Evolutionary conservation across 164 flowering plant species (phyloP), one percentile per base, ranked within the genome.

Genomic region (Santalum album): DNA sequence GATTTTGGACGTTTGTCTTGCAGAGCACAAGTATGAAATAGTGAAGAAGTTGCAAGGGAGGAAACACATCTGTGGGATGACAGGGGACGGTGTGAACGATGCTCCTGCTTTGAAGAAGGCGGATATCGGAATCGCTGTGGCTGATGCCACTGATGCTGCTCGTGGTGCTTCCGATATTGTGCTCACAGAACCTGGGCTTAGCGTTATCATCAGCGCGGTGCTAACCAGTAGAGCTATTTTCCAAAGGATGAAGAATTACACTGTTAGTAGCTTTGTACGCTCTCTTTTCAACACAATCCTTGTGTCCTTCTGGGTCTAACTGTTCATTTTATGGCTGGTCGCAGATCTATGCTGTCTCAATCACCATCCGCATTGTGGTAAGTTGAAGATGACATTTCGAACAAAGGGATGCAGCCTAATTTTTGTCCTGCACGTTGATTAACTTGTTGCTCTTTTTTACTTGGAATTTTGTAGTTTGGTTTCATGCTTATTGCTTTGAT

Each of bases 241-340:
- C 78, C 98, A 91, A 57, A 82, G 98, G 72, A 91, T 91, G 98
- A 91, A 91, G 75, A 91, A 91, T 68, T 91, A 91, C 69, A 91
- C 98, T 0, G 92, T 85, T 34, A 55, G 64, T 64, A 35, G 20
- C 40, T 45, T n/a, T n/a, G n/a, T n/a, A n/a, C n/a, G n/a, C 44
- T 51, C 40, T 6, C 50, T 11, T 56, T 38, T 26, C 6, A 9
- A 9, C 7, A 36, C 15, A n/a, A 6, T 36, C 12, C 14, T 9
- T 36, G 12, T 9, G 12, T 5, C 5, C 49, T 46, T 14, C 16
- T 10, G 12, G 15, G 2, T 36, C 12, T 6, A 15, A 6, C 15
- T 36, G 2, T 36, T 14, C 2, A 9, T 36, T 36, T 36, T 14
- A 36, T 54, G 36, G 36, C 19, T 26, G 57, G 66, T 54, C 62